Percentiles rank a stretch among this genome's conserved stretches.
These are phyloP conservation scores for Coemansia sp. DNA, from an alignment of 192 early-diverging fungal genomes.

Conservation along the genomic window DNA sequence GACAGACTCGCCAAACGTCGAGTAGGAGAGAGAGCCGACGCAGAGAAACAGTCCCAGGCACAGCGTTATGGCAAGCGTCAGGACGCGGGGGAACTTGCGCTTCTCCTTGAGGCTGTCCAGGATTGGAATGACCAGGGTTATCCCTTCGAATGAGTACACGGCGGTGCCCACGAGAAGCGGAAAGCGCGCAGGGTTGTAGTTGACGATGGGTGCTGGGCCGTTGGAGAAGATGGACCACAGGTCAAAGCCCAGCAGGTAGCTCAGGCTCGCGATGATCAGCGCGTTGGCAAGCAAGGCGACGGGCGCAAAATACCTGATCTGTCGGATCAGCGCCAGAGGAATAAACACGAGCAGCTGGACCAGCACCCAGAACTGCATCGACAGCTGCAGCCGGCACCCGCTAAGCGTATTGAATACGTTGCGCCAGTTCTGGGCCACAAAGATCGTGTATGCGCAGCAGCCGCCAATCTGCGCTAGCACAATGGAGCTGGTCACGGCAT, in stretches of 20 bases:
- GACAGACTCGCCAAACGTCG: slow-evolving; percentile 82
- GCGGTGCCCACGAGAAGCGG: slow-evolving; percentile 94
- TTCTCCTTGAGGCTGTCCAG: slow-evolving; percentile 83
- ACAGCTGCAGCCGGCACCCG: slow-evolving; percentile 58
- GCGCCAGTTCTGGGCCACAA: slow-evolving; percentile 81
- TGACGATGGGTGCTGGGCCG: slow-evolving; percentile 62
- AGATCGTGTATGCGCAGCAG: slow-evolving; percentile 87
- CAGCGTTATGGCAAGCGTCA: slow-evolving; percentile 71
- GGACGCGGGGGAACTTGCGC: slow-evolving; percentile 73
- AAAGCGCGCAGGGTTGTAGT: slow-evolving; percentile 78
- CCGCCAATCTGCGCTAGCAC: slow-evolving; percentile 81
- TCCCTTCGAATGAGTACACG: slow-evolving; percentile 88
- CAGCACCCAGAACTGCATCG: slow-evolving; percentile 76
- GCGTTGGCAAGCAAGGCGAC: slow-evolving; percentile 89
- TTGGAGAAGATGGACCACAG: slow-evolving; percentile 49
- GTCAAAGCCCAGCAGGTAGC: slow-evolving; percentile 84
- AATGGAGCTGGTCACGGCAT: slow-evolving; percentile 65
- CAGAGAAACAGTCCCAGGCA: slow-evolving; percentile 82
- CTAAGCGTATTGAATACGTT: slow-evolving; percentile 69
- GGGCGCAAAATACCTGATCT: slow-evolving; percentile 85
- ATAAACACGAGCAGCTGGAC: slow-evolving; percentile 74
- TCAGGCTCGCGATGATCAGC: slow-evolving; percentile 84
- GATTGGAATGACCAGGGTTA: slow-evolving; percentile 77
- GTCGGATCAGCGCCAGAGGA: slow-evolving; percentile 86
- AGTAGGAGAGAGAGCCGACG: slow-evolving; percentile 80